These are phyloP conservation scores for Rhynchospora breviuscula DNA, from an alignment of 176 grass and related monocot species.

Conservation along the genomic window DNA sequence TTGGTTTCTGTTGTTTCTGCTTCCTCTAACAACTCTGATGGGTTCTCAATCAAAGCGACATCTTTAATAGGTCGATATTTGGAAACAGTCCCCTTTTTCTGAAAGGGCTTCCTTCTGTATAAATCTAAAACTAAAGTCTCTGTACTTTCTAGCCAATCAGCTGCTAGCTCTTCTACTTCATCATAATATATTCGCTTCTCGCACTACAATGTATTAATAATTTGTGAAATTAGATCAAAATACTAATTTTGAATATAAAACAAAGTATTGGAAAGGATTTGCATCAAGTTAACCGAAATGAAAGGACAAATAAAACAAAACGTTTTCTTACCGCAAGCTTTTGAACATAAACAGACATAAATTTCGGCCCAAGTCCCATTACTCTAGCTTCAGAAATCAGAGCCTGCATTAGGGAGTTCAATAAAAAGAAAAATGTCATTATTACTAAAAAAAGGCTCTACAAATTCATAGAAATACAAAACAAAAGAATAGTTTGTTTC, in stretches of 20 bases:
- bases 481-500: background rate
- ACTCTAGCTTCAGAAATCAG: constrained; percentile 66
- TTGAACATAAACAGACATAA: constrained; percentile 83
- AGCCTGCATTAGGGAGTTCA: constrained; percentile 37
- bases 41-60: constrained; percentile 58
- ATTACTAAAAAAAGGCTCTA: background rate
- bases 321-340: constrained; percentile 64
- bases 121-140: constrained; percentile 71
- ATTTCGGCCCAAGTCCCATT: constrained; percentile 83
- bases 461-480: background rate
- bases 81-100: constrained; percentile 39
- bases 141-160: constrained; percentile 85
- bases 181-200: constrained; percentile 94
- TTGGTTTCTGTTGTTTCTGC: constrained; percentile 19
- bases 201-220: constrained; percentile 47
- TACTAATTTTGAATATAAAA: background rate
- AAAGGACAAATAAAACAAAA: constrained; percentile 13
- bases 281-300: background rate
- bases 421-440: background rate
- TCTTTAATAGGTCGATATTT: constrained; percentile 65
- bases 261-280: background rate
- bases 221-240: background rate
- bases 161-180: constrained; percentile 61
- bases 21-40: constrained; percentile 45
- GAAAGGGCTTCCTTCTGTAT: constrained; percentile 36